Conservation (phyloP, 2,329 filamentous ascomycete species). For the Colletotrichum tanaceti region DNA sequence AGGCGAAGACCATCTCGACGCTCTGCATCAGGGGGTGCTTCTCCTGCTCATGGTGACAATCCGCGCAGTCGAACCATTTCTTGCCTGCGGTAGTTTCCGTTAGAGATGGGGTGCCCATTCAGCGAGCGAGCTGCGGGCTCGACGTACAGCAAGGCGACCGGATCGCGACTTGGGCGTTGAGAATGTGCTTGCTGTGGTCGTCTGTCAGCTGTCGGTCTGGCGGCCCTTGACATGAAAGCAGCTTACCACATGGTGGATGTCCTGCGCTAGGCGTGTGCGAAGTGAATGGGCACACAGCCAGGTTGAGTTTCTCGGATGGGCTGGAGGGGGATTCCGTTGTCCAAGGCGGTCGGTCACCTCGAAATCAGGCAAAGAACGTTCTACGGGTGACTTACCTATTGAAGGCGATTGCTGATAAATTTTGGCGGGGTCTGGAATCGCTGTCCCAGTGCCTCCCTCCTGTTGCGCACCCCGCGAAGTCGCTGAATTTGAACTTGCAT, state of each 20-base stretch:
- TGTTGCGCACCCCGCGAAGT: conserved; percentile 30
- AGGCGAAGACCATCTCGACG: conserved; percentile 92
- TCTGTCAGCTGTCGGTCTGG: conserved; percentile 24
- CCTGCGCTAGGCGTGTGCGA: neutral
- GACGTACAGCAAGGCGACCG: conserved; percentile 91
- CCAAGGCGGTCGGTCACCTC: conserved; percentile 3
- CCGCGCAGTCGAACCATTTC: conserved; percentile 99
- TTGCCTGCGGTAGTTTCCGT: conserved; percentile 65
- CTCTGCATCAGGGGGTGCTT: conserved; percentile 79
- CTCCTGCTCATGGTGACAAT: conserved; percentile 89
- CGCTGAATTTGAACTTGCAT: conserved; percentile 1
- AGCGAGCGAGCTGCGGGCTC: neutral
- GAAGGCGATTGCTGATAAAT: conserved; percentile 38
- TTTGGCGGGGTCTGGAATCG: conserved; percentile 38
- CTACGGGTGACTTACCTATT: conserved; percentile 10
- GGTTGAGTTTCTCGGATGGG: neutral
- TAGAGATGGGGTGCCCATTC: conserved; percentile 22
- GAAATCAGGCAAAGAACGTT: conserved; percentile 21
- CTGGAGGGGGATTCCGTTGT: neutral
- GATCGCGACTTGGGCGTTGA: conserved; percentile 97
- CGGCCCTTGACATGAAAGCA: neutral
- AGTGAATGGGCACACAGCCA: neutral
- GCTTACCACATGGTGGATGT: conserved; percentile 53
- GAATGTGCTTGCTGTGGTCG: conserved; percentile 84
- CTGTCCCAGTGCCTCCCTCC: conserved; percentile 23